Evolutionary conservation across 306 rosid genomes (phyloP).

Genomic region (Castanea sativa): DNA sequence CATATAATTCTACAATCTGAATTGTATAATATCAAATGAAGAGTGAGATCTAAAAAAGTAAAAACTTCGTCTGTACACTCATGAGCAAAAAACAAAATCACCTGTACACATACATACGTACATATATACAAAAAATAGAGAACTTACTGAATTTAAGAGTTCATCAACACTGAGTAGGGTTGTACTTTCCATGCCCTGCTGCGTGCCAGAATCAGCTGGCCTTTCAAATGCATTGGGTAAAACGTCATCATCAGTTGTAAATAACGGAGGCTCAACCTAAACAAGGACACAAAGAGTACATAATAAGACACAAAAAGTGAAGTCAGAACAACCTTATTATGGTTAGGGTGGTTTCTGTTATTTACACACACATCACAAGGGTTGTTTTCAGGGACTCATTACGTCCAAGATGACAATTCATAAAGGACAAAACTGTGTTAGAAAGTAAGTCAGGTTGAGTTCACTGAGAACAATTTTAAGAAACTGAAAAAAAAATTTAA

Average conservation of each 20-base stretch:
- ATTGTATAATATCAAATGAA: no score
- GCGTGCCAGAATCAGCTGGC: slow-evolving; percentile 29
- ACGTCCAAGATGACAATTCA: neutral
- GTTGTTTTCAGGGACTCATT: slow-evolving; percentile 43
- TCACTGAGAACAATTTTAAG: slow-evolving; percentile 2
- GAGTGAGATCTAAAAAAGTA: no score
- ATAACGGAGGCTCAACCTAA: slow-evolving; percentile 58
- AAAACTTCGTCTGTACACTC: no score
- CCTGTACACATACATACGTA: no score
- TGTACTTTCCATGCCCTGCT: slow-evolving; percentile 29
- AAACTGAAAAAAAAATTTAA: slow-evolving; percentile 1
- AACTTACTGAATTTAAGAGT: slow-evolving; percentile 65
- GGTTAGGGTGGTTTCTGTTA: no score
- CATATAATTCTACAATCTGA: slow-evolving; percentile 44
- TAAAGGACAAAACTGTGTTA: slow-evolving; percentile 4
- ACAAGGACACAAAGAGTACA: neutral
- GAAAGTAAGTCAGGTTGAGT: slow-evolving; percentile 13
- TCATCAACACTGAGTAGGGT: slow-evolving; percentile 61
- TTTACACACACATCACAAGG: no score
- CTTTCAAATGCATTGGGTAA: slow-evolving; percentile 33
- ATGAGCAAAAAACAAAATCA: no score
- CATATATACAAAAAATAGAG: neutral
- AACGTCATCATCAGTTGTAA: slow-evolving; percentile 52
- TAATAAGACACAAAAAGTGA: no score
- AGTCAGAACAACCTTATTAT: no score